These are phyloP conservation scores for Naganishia cerealis DNA, from an alignment of 1,284 basidiomycete species.

Conservation along the genomic window DNA sequence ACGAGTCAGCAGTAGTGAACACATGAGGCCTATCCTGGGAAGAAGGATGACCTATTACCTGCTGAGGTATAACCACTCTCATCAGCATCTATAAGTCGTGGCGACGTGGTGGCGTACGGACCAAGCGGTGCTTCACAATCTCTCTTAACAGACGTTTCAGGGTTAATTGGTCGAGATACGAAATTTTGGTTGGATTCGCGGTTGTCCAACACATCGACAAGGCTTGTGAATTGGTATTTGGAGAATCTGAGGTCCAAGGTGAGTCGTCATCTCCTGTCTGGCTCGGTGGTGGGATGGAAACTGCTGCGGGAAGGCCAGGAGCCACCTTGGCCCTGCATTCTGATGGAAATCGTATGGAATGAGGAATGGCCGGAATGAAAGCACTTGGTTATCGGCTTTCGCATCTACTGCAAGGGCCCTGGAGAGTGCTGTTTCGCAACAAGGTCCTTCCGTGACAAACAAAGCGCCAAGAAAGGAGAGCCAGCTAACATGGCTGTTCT, in stretches of 20 bases:
- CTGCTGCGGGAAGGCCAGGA: not conserved
- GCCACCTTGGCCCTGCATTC: not conserved
- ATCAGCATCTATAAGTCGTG: not conserved
- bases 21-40: not conserved
- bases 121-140: not conserved
- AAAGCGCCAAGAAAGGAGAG: not conserved
- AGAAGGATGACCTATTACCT: constrained; percentile 11
- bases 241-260: not conserved
- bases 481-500: not conserved
- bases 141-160: constrained; percentile 2
- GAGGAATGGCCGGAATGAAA: not conserved
- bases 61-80: constrained; percentile 2
- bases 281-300: not conserved
- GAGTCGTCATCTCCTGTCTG: not conserved
- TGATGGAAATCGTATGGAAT: not conserved
- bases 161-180: not conserved
- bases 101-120: not conserved
- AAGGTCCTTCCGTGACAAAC: not conserved
- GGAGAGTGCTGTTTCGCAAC: not conserved
- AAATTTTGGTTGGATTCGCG: not conserved
- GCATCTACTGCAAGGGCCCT: not conserved
- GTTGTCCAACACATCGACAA: not conserved
- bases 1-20: constrained; percentile 13
- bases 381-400: not conserved
- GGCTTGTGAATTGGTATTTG: not conserved